Percentiles rank a stretch among this genome's conserved stretches.
These are phyloP conservation scores for Hypoxylon sp. DNA, from an alignment of 2,329 filamentous ascomycete genomes.

Conservation along the genomic window DNA sequence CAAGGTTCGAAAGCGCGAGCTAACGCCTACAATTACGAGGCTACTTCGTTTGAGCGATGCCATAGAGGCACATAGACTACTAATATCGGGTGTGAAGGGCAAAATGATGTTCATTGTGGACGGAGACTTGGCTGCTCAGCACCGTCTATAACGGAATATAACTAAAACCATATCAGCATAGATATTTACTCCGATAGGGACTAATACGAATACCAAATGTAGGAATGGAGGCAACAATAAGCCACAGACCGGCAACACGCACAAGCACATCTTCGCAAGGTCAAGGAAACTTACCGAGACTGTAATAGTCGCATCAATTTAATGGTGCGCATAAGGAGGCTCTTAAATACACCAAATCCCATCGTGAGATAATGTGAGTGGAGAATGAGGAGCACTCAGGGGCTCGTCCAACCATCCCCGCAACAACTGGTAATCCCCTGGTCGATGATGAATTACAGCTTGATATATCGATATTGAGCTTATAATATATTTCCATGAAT, in stretches of 20 bases:
- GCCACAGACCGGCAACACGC: too few relatives aligned
- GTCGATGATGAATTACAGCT: constrained; percentile 24
- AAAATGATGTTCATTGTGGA: constrained; percentile 11
- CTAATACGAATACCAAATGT: too few relatives aligned
- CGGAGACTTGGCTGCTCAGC: constrained; percentile 11
- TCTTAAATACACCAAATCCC: constrained; percentile 3
- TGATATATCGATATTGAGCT: constrained; percentile 13
- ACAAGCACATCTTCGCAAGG: background rate
- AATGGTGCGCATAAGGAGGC: constrained; percentile 35
- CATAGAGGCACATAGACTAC: constrained; percentile 2
- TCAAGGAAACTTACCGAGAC: background rate
- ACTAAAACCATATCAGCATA: background rate
- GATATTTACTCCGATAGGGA: too few relatives aligned
- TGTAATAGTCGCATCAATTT: background rate
- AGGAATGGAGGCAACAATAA: too few relatives aligned
- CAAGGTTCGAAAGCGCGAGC: background rate
- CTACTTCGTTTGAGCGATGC: constrained; percentile 6
- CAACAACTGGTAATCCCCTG: background rate
- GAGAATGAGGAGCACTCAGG: constrained; percentile 17
- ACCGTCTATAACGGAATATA: background rate
- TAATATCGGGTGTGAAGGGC: constrained; percentile 22
- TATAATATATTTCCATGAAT: constrained; percentile 38
- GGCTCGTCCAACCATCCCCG: background rate
- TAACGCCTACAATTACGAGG: constrained; percentile 4
- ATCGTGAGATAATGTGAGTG: background rate